Evolutionary conservation across 2,329 filamentous ascomycete genomes (phyloP).

Genomic region (Arthrocladium fulminans): DNA sequence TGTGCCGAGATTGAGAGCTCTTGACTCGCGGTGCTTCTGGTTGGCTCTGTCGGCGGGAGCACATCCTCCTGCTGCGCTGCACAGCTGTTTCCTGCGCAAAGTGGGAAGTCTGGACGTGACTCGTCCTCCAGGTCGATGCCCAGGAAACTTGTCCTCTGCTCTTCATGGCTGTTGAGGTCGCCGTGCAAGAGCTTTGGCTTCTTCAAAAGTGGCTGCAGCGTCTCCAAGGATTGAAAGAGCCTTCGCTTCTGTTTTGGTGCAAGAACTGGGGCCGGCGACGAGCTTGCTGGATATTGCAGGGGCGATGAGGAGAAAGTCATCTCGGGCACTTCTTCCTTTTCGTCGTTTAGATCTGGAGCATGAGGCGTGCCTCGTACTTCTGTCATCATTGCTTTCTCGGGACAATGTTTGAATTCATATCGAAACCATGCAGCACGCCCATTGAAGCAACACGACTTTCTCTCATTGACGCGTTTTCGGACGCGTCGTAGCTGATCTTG

Average conservation of each 20-base stretch:
- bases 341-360: background rate
- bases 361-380: no score
- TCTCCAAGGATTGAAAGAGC: conserved; percentile 24
- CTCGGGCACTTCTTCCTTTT: conserved; percentile 27
- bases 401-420: no score
- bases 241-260: conserved; percentile 33
- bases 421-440: no score
- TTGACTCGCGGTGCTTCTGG: conserved; percentile 2
- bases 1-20: conserved; percentile 4
- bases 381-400: no score
- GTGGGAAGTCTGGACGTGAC: background rate
- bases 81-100: background rate
- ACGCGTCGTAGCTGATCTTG: no score
- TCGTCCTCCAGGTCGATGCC: background rate
- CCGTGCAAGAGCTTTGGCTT: conserved; percentile 32
- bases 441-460: no score
- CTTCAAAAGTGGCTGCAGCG: conserved; percentile 27
- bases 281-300: conserved; percentile 29
- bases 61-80: conserved; percentile 24
- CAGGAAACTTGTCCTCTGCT: conserved; percentile 26
- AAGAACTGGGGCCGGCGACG: conserved; percentile 26
- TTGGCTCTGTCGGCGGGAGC: background rate
- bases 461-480: no score
- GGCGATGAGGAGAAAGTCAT: conserved; percentile 38
- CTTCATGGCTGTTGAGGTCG: conserved; percentile 16